Base-by-base conservation (phyloP, 768 basidiomycete species). In the Clitopilus passeckerianus region DNA sequence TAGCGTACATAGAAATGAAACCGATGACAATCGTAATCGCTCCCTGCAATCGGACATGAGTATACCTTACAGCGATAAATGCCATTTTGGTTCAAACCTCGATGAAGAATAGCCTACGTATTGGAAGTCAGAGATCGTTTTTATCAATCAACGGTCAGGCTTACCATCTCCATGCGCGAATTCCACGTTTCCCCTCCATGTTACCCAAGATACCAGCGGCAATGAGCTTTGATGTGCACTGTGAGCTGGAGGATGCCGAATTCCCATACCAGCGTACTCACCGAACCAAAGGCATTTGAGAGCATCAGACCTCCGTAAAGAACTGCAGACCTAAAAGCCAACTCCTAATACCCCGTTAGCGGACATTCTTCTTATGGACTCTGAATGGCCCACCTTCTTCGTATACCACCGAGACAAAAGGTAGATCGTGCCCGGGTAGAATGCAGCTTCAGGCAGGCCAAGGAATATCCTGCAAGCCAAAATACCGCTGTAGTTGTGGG, bases 161-260 rank as follows among this genome's bases (percentile, higher is more conserved):
- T 61, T 61, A 85, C 86, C 84, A 91, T 75, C 86, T 66, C 89
- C 89, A 91, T 9, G 86, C 87, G 24, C 84, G 68, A 43, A 88
- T 84, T 1, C 88, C 89, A 4, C 81, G 73, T 55, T 76, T 77
- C 1, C 86, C 88, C 61, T 91, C 81, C 88, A 91, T 87, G 44
- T 77, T 79, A 0, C 77, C 73, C 15, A 93, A 76, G 57, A 91
- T 87, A 10, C 86, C 89, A n/a, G 89, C 89, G 15, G 88, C 90
- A 65, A 90, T 82, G 6, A 90, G 68, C 83, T 88, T 60, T 18
- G 43, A 56, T 24, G 9, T 54, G 46, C 58, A 23, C 24, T 10
- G 8, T 23, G 30, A 50, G 52, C 33, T 33, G 6, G n/a, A 24
- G 33, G 30, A 14, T 22, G 54, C 23, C 22, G 20, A 24, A 34